Evolutionary conservation across 1,284 basidiomycete genomes (phyloP), one percentile per base, ranked within the genome.

Genomic region (Leccinum colubrinum): DNA sequence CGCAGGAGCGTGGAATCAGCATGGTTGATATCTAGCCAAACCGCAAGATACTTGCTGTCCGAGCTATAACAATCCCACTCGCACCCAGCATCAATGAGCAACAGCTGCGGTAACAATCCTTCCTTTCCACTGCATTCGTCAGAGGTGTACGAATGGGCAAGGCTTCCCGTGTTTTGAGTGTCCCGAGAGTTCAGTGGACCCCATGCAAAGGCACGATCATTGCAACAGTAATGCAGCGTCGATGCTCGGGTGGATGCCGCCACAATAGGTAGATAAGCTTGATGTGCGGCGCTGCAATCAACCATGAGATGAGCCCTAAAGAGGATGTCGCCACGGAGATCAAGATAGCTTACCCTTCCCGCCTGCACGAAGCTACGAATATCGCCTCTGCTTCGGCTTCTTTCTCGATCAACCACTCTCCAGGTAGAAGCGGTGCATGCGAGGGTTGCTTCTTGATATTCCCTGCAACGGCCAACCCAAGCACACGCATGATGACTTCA

Each of bases 311-410:
- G 52, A 33, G n/a, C 61, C 50, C 56, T 3, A 9, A 56, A 3
- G 37, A 27, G 2, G 59, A 35, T 30, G 50, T 52, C 30, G 61
- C 15, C 14, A 3, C 35, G 53, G 1, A 20, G 62, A 41, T 12
- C 22, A 20, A 30, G 55, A 51, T 2, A 14, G 75, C 85, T 66
- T 57, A 94, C 92, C 92, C 93, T 77, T 93, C 87, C 64, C 93
- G 81, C 56, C 92, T 80, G 75, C 94, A 96, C 3, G 88, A 88
- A 2, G 94, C 93, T 3, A 94, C 91, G 66, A 97, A 97, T 4
- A 95, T 82, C 0, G 94, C 95, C 72, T 96, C 94, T 0, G 93
- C 95, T 73, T 95, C 94, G 0, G 86, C 88, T 76, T 97, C 95
- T 69, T 90, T 92, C 78, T 93, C 86, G 17, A 96, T 92, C 57